Evolutionary conservation across 2,329 filamentous ascomycete genomes (phyloP), one percentile per base, ranked within the genome.

Genomic region (Pseudogymnoascus sp.): DNA sequence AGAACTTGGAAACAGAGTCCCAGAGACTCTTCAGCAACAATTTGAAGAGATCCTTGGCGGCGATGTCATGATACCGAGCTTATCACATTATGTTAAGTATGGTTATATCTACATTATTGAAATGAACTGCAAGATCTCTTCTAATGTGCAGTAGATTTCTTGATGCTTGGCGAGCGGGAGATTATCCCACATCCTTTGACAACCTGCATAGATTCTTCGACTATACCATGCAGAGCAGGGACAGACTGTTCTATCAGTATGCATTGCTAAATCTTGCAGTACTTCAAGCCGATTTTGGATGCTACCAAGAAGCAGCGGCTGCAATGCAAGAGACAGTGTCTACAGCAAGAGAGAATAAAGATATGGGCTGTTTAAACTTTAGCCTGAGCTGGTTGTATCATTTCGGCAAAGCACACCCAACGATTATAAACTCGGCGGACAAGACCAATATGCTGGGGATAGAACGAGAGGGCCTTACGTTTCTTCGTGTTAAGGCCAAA

Each of bases 311-410:
- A 76, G 93, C 93, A 5, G 83, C 97, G n/a, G 85, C 91, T 10
- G 90, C 93, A 11, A 96, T 99, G 87, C 87, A 96, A 46, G 95
- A 97, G 74, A 93, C 93, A 0, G 92, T 99, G 35, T 88, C 93
- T 0, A 96, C 92, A n/a, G 95, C 95, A 0, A 82, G 93, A 66
- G 95, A 97, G 75, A 96, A 96, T 68, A 88, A 92, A 67, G 95
- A 99, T 72, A 90, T 91, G 80, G 87, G 85, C 3, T 97, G 95
- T 72, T 81, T 99, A 63, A 97, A 97, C 74, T 97, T 96, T 76
- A 90, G 92, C 33, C 83, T 99, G 65, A 96, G 92, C 72, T 99
- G 95, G 95, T 81, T 97, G 2, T 96, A 96, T 71, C 91, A 97
- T 72, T 96, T 97, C 69, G 89, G 88, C n/a, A 90, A 91, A 71